Percentiles rank a stretch among this genome's conserved stretches.
Evolutionary conservation across 2,329 filamentous ascomycete species (phyloP).

Genomic region (Cladosporium sp.): DNA sequence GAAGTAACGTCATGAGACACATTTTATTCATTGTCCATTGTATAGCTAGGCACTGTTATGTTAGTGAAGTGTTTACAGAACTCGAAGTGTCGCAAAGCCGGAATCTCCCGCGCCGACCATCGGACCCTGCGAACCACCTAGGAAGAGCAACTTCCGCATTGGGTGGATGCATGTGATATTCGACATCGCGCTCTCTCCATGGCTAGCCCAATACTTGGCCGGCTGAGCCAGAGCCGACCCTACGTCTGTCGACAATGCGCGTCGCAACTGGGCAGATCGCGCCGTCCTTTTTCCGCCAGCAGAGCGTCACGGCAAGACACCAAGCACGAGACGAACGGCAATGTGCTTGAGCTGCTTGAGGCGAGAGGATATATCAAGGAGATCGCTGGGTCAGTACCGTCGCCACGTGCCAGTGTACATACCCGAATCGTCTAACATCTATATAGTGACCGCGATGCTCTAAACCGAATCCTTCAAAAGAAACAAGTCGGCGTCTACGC

Average conservation of each 20-base stretch:
- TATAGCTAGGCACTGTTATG: too few species aligned
- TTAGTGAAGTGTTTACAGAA: too few species aligned
- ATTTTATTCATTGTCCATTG: too few species aligned
- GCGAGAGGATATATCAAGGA: slow-evolving; percentile 72
- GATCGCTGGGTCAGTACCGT: slow-evolving; percentile 60
- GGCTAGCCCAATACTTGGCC: neutral
- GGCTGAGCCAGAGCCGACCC: neutral
- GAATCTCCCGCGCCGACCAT: too few species aligned
- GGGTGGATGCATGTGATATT: neutral
- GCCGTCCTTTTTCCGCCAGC: neutral
- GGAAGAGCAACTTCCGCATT: too few species aligned
- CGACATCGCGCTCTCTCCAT: neutral
- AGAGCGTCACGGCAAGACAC: neutral
- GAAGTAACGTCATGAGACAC: too few species aligned
- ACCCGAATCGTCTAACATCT: slow-evolving; percentile 4
- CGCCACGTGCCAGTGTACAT: slow-evolving; percentile 8
- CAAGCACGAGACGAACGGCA: slow-evolving; percentile 1
- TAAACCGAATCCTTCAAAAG: slow-evolving; percentile 60
- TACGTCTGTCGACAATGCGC: neutral
- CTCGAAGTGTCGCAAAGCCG: too few species aligned
- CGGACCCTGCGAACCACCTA: too few species aligned
- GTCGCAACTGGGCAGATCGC: neutral
- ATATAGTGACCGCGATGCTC: slow-evolving; percentile 44
- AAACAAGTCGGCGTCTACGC: slow-evolving; percentile 72
- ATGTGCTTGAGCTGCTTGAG: slow-evolving; percentile 58